phyloP scores from a whole-genome alignment of 768 basidiomycete species.

The Serendipita sp. region DNA sequence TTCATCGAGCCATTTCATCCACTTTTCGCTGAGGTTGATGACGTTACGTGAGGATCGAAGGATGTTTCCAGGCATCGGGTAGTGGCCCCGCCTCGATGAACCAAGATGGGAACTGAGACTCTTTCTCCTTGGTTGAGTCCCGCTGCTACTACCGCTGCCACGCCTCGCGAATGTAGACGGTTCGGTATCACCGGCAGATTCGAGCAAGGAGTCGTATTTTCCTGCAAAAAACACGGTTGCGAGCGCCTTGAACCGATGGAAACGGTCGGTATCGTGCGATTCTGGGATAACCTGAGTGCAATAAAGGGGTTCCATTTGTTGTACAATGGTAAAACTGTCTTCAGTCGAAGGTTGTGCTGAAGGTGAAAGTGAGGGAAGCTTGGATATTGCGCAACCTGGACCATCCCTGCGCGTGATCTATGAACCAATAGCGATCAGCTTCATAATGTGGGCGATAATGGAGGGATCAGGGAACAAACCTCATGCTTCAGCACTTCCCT shows the following conservation, averaged over 20 bases:
- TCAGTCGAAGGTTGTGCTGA: background rate
- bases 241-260: background rate
- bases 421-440: background rate
- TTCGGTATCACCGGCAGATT: background rate
- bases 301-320: background rate
- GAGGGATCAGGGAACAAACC: background rate
- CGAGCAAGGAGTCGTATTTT: background rate
- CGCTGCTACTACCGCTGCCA: background rate
- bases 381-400: background rate
- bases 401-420: background rate
- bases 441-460: no score
- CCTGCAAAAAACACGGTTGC: background rate
- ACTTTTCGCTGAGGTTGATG: background rate
- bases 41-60: background rate
- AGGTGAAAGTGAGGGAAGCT: background rate
- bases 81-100: background rate
- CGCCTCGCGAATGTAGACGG: background rate
- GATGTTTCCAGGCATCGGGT: background rate
- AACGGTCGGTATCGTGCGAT: background rate
- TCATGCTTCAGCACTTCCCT: background rate
- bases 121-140: background rate
- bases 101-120: background rate
- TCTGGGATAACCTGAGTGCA: constrained; percentile 6
- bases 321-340: background rate
- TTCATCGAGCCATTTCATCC: background rate